These are phyloP conservation scores for Penicillium sp. DNA, from an alignment of 2,329 filamentous ascomycete genomes.

Conservation along the genomic window DNA sequence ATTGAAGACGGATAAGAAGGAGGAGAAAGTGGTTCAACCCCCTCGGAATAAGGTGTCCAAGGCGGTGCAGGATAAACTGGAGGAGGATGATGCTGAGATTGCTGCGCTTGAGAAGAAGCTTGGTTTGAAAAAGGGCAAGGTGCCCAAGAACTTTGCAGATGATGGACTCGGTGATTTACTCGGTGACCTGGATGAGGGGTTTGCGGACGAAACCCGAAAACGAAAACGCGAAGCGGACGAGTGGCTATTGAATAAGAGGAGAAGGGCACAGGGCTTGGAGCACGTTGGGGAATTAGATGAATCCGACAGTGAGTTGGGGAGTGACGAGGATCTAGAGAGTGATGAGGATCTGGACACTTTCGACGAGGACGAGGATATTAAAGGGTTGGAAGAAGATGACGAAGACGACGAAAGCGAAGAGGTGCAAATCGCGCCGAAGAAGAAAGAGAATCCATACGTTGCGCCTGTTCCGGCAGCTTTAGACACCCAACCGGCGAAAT, in stretches of 20 bases:
- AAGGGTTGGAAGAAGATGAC: conserved; percentile 33
- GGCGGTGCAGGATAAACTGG: conserved; percentile 66
- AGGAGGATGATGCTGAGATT: conserved; percentile 87
- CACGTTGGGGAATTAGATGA: conserved; percentile 33
- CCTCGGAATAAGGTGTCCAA: conserved; percentile 37
- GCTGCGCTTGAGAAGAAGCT: conserved; percentile 84
- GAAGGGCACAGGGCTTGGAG: conserved; percentile 52
- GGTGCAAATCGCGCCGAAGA: conserved; percentile 48
- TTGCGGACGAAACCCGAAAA: conserved; percentile 55
- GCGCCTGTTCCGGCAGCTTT: conserved; percentile 64
- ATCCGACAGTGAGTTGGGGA: conserved; percentile 30
- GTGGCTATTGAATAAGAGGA: conserved; percentile 63
- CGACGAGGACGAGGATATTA: conserved; percentile 32
- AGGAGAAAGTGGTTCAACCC: conserved; percentile 26
- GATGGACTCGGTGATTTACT: conserved; percentile 83
- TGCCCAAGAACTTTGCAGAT: conserved; percentile 75
- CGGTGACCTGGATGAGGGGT: conserved; percentile 65
- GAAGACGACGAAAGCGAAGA: conserved; percentile 44
- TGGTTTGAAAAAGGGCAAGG: conserved; percentile 77
- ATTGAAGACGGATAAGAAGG: conserved; percentile 40
- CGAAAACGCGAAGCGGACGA: conserved; percentile 68
- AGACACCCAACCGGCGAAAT: conserved; percentile 65
- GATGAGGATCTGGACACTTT: conserved; percentile 37
- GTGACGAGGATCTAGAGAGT: conserved; percentile 27
- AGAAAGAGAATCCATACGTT: conserved; percentile 84